Base-by-base conservation (phyloP, 192 early-diverging fungal genomes). In the Paraglomus occultum region DNA sequence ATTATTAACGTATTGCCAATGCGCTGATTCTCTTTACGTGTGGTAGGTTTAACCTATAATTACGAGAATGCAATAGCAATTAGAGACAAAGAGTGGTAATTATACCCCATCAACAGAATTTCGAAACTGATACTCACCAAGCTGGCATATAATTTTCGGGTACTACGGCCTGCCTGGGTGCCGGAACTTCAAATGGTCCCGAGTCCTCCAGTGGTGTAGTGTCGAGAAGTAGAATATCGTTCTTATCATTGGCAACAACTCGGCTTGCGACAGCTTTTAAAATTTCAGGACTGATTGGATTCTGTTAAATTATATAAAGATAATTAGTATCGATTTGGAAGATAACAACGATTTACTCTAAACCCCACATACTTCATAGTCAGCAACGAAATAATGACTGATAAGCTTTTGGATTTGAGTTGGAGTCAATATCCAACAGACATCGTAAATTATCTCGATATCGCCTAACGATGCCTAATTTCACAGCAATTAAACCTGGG, bases 401-500 rank as follows among this genome's bases (percentile, higher is more conserved):
- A 99, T 87, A 39, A 99, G 79, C 84, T 98, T 98, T 80, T 96
- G 94, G 79, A 99, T 95, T 81, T 99, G 98, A 6, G 93, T 90
- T 3, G 94, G 90, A 71, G 95, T 96, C 67, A 99, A 83, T 73
- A 97, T 81, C 85, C 93, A 96, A 80, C 95, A 97, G 23, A 99
- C 96, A 83, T 97, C 96, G 67, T 98, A 98, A 73, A 99, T 98
- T 52, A 92, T 96, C 72, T 98, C 92, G 69, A 99, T 95, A 72
- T 99, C 97, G 62, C 91, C 86, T 67, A 79, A 71, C 38, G 78
- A 81, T 15, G 80, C 75, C 74, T 85, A 79, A 60, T 81, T 75
- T 31, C 10, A 50, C 8, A 64, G 9, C 42, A 51, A 1, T 38
- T 39, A 74, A 67, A 6, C 69, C 22, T 31, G 50, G 47, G 45